Conservation (phyloP, 805 yeast genomes). For the Suhomyces emberorum region DNA sequence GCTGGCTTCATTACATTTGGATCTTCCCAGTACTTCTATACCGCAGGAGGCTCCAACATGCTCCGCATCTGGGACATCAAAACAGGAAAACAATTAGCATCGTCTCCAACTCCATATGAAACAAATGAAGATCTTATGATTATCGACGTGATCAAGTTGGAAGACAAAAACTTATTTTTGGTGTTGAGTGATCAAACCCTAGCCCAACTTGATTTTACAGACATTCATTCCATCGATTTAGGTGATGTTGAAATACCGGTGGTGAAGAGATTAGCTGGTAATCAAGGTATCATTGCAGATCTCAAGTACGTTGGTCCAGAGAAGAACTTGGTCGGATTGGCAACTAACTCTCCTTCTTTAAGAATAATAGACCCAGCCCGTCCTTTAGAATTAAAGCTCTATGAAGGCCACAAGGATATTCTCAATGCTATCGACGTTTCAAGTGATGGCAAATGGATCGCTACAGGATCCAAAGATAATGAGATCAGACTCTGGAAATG, state of each 20-base stretch:
- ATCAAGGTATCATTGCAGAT: conserved; percentile 94
- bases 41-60: conserved; percentile 78
- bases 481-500: conserved; percentile 82
- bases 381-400: conserved; percentile 59
- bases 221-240: conserved; percentile 14
- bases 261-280: conserved; percentile 71
- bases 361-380: conserved; percentile 65
- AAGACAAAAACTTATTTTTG: conserved; percentile 39
- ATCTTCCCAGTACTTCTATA: conserved; percentile 44
- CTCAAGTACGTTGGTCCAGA: conserved; percentile 71
- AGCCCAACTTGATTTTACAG: conserved; percentile 39
- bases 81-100: conserved; percentile 45
- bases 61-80: conserved; percentile 61
- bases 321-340: conserved; percentile 63
- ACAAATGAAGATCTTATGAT: conserved; percentile 73
- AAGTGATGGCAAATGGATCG: conserved; percentile 82
- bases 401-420: conserved; percentile 83
- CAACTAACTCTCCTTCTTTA: conserved; percentile 89
- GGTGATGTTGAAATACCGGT: conserved; percentile 35
- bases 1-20: conserved; percentile 52
- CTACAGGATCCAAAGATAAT: conserved; percentile 87
- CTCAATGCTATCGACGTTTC: conserved; percentile 78
- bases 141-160: conserved; percentile 50
- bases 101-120: conserved; percentile 46
- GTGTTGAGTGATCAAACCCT: conserved; percentile 86